phyloP scores from a whole-genome alignment of 2,329 filamentous ascomycete genomes.

The Acarospora socialis region DNA sequence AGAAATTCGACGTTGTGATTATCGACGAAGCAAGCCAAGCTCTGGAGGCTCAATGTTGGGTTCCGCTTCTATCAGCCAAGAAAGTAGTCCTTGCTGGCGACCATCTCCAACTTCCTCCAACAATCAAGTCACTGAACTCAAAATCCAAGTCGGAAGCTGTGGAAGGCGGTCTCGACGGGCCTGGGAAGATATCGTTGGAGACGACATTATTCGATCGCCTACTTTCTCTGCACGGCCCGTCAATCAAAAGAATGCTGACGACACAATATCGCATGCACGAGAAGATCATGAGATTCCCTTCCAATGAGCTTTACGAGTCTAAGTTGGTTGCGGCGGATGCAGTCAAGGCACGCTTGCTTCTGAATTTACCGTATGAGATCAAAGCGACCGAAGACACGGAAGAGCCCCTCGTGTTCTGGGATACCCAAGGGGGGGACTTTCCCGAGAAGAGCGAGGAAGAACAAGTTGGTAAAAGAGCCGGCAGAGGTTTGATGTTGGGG shows the following conservation, averaged over 20 bases:
- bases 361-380: conserved; percentile 63
- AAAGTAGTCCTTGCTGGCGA: conserved; percentile 90
- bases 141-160: conserved; percentile 34
- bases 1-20: conserved; percentile 83
- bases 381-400: conserved; percentile 70
- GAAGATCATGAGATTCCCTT: conserved; percentile 88
- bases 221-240: conserved; percentile 61
- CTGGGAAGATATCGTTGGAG: conserved; percentile 63
- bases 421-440: conserved; percentile 90
- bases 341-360: conserved; percentile 62
- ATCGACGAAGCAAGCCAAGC: conserved; percentile 96
- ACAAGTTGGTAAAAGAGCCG: conserved; percentile 35
- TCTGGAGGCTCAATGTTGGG: conserved; percentile 94
- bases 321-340: conserved; percentile 66
- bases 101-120: conserved; percentile 85
- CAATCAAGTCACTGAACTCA: conserved; percentile 60
- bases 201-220: conserved; percentile 89
- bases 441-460: conserved; percentile 69
- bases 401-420: conserved; percentile 83
- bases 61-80: conserved; percentile 62
- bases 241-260: conserved; percentile 87
- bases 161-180: too few species aligned
- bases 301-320: conserved; percentile 70
- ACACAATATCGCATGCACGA: conserved; percentile 98
- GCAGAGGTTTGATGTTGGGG: conserved; percentile 40